These are phyloP conservation scores for Trypanosoma cruzi DNA, from an alignment of 208 protist genomes.

Conservation along the genomic window DNA sequence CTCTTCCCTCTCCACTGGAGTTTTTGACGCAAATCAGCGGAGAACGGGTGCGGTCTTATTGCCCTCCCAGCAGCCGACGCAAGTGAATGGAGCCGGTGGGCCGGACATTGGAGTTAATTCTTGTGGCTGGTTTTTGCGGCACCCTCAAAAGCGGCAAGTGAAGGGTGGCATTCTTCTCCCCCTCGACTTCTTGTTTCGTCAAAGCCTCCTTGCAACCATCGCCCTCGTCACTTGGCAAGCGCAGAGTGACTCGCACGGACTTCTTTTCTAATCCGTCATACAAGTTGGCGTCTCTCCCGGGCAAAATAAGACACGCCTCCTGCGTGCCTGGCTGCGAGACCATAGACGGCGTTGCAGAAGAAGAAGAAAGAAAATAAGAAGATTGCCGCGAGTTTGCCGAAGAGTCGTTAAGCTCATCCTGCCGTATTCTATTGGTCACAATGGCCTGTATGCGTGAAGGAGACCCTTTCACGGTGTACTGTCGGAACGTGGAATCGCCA, in stretches of 20 bases:
- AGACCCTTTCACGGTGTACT: conserved; percentile 33
- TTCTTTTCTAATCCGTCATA: neutral
- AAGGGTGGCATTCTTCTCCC: neutral
- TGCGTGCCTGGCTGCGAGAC: neutral
- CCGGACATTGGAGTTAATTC: neutral
- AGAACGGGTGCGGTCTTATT: neutral
- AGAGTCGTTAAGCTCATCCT: neutral
- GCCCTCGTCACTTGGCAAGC: neutral
- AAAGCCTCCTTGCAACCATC: neutral
- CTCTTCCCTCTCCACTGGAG: neutral
- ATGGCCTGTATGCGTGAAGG: neutral
- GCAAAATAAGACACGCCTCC: neutral
- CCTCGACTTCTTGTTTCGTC: neutral
- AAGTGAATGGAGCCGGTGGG: neutral
- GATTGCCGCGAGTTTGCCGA: neutral
- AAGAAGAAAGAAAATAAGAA: conserved; percentile 4
- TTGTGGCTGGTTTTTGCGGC: neutral
- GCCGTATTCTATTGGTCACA: neutral
- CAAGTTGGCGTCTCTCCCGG: neutral
- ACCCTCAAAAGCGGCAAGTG: neutral
- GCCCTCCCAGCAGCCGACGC: neutral
- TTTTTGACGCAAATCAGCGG: neutral
- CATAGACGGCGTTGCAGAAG: neutral
- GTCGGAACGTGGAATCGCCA: conserved; percentile 51
- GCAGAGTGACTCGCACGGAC: neutral